Evolutionary conservation across 2,329 filamentous ascomycete genomes (phyloP).

Genomic region (Aureobasidium uvarum): DNA sequence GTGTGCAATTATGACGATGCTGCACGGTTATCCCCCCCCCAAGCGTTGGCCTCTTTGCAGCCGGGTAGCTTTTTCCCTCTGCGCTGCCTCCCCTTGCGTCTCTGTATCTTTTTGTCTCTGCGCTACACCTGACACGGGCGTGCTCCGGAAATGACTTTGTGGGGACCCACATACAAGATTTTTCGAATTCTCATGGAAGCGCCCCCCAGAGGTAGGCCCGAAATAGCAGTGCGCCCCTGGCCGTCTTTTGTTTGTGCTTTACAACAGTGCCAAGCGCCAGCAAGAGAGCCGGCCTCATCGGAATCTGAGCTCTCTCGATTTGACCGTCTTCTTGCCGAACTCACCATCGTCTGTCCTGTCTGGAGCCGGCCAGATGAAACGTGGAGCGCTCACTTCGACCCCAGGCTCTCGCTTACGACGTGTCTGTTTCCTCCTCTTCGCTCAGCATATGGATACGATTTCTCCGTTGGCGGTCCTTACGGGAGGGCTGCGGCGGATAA

Average conservation of each 20-base stretch:
- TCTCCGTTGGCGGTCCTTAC: constrained; percentile 7
- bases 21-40: constrained; percentile 7
- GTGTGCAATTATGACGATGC: constrained; percentile 20
- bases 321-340: constrained; percentile 16
- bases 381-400: background rate
- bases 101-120: constrained; percentile 18
- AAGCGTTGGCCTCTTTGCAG: constrained; percentile 21
- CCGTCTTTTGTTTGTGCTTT: constrained; percentile 14
- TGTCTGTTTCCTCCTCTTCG: background rate
- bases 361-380: constrained; percentile 7
- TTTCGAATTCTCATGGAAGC: constrained; percentile 26
- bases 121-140: constrained; percentile 20
- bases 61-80: constrained; percentile 3
- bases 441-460: background rate
- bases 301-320: background rate
- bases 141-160: constrained; percentile 22
- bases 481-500: background rate
- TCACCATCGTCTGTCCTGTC: background rate
- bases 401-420: background rate
- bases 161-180: constrained; percentile 27
- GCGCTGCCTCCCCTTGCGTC: constrained; percentile 18
- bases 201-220: constrained; percentile 21
- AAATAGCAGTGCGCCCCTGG: constrained; percentile 24
- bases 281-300: constrained; percentile 12
- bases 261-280: constrained; percentile 12